phyloP scores from a whole-genome alignment of 805 yeast genomes.

The Candida tammaniensis region DNA sequence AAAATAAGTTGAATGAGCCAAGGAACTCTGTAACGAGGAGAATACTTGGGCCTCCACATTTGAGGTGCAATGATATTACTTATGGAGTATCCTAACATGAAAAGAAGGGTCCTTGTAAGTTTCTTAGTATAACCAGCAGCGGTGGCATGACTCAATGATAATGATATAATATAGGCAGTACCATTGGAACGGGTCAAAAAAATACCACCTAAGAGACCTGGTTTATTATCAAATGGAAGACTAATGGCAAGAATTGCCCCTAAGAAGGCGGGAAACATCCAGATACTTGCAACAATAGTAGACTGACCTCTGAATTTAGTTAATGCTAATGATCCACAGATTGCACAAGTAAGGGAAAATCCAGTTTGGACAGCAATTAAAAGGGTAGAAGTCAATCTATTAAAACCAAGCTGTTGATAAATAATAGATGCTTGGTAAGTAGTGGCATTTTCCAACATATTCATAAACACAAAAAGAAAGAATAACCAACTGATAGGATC shows the following conservation, averaged over 20 bases:
- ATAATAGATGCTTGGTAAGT: slow-evolving; percentile 52
- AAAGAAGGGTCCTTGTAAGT: slow-evolving; percentile 43
- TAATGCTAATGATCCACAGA: slow-evolving; percentile 39
- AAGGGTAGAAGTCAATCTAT: slow-evolving; percentile 46
- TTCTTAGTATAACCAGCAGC: slow-evolving; percentile 52
- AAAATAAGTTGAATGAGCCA: slow-evolving; percentile 56
- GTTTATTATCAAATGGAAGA: slow-evolving; percentile 42
- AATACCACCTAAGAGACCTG: slow-evolving; percentile 42
- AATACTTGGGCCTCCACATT: slow-evolving; percentile 47
- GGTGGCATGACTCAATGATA: slow-evolving; percentile 24
- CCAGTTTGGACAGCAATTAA: slow-evolving; percentile 44
- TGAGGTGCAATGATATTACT: slow-evolving; percentile 57
- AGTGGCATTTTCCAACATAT: slow-evolving; percentile 51
- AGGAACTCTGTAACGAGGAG: slow-evolving; percentile 32
- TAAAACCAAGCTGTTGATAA: slow-evolving; percentile 37
- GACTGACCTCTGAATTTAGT: slow-evolving; percentile 23
- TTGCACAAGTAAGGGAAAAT: slow-evolving; percentile 46
- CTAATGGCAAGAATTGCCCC: slow-evolving; percentile 46
- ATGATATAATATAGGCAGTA: slow-evolving; percentile 32
- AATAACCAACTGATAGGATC: slow-evolving; percentile 35
- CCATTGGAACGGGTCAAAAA: slow-evolving; percentile 43
- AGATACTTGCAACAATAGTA: slow-evolving; percentile 35
- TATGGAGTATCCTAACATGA: slow-evolving; percentile 45
- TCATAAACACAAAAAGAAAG: slow-evolving; percentile 36
- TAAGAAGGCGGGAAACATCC: slow-evolving; percentile 43